Conservation (phyloP, 257 asterid species). For the Plantago ovata region DNA sequence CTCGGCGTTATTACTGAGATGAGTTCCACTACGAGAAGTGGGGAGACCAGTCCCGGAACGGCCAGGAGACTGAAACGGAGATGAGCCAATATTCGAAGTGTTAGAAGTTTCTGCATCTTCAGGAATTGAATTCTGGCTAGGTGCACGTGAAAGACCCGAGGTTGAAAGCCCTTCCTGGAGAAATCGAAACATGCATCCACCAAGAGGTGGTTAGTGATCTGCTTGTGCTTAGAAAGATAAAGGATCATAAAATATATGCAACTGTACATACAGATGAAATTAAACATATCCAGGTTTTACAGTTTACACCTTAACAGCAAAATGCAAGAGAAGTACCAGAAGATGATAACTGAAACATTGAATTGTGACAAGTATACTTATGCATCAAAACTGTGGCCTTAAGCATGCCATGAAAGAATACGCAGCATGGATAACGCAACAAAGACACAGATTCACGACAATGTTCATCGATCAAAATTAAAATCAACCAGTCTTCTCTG, state of each 20-base stretch:
- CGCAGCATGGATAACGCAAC: not conserved
- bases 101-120: slow-evolving; percentile 30
- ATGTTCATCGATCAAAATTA: not conserved
- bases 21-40: slow-evolving; percentile 25
- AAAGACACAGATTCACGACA: not conserved
- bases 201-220: not conserved
- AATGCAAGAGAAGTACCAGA: not conserved
- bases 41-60: slow-evolving; percentile 26
- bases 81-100: slow-evolving; percentile 28
- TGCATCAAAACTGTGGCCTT: too few relatives aligned
- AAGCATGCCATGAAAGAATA: not conserved
- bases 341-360: not conserved
- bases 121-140: slow-evolving; percentile 48
- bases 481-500: too few relatives aligned
- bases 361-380: too few relatives aligned
- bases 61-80: slow-evolving; percentile 20
- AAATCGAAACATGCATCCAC: slow-evolving; percentile 4
- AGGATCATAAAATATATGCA: too few relatives aligned
- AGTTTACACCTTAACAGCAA: slow-evolving; percentile 5
- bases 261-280: not conserved
- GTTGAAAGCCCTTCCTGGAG: slow-evolving; percentile 55
- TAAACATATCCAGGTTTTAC: too few relatives aligned
- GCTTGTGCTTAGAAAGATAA: not conserved
- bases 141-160: slow-evolving; percentile 46
- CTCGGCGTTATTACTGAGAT: slow-evolving; percentile 30